phyloP scores from a whole-genome alignment of 331 rosid species.

The Quercus tomentella region DNA sequence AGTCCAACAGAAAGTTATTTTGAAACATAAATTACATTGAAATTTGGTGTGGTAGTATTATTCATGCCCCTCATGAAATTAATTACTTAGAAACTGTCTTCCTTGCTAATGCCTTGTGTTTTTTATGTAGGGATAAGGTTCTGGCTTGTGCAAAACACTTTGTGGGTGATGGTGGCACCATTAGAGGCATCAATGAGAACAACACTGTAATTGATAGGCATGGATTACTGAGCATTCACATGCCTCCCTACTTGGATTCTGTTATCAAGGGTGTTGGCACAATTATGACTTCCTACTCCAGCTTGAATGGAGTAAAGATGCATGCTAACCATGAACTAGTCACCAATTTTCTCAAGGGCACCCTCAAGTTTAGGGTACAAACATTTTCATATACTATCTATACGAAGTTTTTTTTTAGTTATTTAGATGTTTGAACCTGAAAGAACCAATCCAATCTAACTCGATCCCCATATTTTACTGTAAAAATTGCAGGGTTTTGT shows the following conservation, averaged over 20 bases:
- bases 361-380: conserved; percentile 26
- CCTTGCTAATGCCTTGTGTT: neutral
- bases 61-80: too few species aligned
- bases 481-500: conserved; percentile 28
- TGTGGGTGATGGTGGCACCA: conserved; percentile 39
- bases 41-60: too few species aligned
- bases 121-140: conserved; percentile 14
- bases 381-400: neutral
- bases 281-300: conserved; percentile 32
- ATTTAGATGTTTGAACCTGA: neutral
- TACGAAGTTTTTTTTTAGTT: too few species aligned
- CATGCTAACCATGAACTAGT: conserved; percentile 24
- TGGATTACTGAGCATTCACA: conserved; percentile 24
- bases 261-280: conserved; percentile 27
- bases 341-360: conserved; percentile 28
- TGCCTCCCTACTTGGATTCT: conserved; percentile 18
- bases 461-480: neutral
- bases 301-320: conserved; percentile 36
- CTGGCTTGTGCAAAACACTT: conserved; percentile 31
- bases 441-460: neutral
- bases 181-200: conserved; percentile 27
- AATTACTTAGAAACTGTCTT: neutral
- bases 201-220: conserved; percentile 19
- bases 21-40: too few species aligned
- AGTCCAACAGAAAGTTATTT: too few species aligned